Base-by-base conservation (phyloP, 73 alveolate genomes). In the Symbiodinium pilosum region DNA sequence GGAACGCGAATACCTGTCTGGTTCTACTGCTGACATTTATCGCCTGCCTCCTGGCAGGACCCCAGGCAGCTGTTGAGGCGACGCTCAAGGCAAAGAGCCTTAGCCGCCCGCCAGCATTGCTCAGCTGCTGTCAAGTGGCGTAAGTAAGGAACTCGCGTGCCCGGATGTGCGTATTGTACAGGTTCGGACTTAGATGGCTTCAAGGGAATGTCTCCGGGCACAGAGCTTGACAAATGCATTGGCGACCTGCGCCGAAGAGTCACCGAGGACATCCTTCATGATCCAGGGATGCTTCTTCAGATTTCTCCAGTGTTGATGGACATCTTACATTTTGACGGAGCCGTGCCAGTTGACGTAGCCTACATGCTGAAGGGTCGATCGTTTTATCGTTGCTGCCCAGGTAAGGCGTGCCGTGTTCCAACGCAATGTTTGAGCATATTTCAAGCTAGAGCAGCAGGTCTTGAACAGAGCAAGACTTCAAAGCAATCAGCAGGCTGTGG, bases 11-110 rank as follows among this genome's bases (percentile, higher is more conserved):
- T 14, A 47, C 6, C 21, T 14, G 59, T 6, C 59, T 9, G 14
- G 59, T 9, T 6, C 59, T 6, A 9, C 59, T 47, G 59, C 59
- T 6, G 21, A 47, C 21, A 47, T 14, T 47, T 47, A 47, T 47
- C 6, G 14, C 6, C 14, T 6, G 6, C 59, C 59, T 14, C 14
- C 14, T 16, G 24, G 43, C 68, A 93, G 98, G 98, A 28, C 98
- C 98, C 18, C 98, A 93, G 84, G 98, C 98, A 34, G 98, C 98
- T 73, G 98, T 93, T 14, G 98, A 93, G 83, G 98, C 98, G 40
- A 93, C 98, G 38, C 98, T 93, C 38, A 93, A 93, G 68, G 98
- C 98, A 24, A 73, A 93, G 93, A 77, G 85, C 41, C 98, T 93
- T n/a, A 91, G 95, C 43, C 39, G 34, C 87, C 41, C 20, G 32